Conservation (phyloP, 345 rosid species). For the Streptanthus diversifolius region DNA sequence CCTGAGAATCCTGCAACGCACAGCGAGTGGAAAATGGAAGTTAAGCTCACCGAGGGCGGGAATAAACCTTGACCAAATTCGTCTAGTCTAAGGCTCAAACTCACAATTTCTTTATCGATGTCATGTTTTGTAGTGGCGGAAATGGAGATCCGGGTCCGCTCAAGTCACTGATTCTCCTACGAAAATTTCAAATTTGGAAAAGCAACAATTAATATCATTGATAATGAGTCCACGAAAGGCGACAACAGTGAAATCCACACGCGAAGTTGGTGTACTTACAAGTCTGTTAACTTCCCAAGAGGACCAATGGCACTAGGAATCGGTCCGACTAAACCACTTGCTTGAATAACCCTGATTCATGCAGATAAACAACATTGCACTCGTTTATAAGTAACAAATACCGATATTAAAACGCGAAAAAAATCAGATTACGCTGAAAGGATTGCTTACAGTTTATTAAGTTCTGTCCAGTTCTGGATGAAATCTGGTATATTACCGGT, state of each 20-base stretch:
- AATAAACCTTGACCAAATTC: not conserved
- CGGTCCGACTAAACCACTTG: conserved; percentile 56
- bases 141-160: conserved; percentile 37
- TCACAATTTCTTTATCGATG: conserved; percentile 38
- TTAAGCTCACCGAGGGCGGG: not conserved
- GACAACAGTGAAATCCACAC: not conserved
- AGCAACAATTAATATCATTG: not conserved
- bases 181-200: not conserved
- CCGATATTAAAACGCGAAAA: not conserved
- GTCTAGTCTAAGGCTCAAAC: not conserved
- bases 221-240: not conserved
- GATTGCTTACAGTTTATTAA: conserved; percentile 45
- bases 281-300: conserved; percentile 25
- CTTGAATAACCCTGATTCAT: conserved; percentile 40
- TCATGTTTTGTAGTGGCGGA: conserved; percentile 40
- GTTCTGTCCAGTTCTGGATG: conserved; percentile 51
- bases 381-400: not conserved
- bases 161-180: conserved; percentile 61
- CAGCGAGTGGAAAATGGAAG: not conserved
- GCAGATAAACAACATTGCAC: not conserved
- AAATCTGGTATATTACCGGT: conserved; percentile 49
- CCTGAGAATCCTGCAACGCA: conserved; percentile 45
- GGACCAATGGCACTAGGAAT: conserved; percentile 37
- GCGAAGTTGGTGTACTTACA: conserved; percentile 28
- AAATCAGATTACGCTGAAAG: not conserved